These are phyloP conservation scores for Candida krabiensis DNA, from an alignment of 805 yeast species.

Conservation along the genomic window DNA sequence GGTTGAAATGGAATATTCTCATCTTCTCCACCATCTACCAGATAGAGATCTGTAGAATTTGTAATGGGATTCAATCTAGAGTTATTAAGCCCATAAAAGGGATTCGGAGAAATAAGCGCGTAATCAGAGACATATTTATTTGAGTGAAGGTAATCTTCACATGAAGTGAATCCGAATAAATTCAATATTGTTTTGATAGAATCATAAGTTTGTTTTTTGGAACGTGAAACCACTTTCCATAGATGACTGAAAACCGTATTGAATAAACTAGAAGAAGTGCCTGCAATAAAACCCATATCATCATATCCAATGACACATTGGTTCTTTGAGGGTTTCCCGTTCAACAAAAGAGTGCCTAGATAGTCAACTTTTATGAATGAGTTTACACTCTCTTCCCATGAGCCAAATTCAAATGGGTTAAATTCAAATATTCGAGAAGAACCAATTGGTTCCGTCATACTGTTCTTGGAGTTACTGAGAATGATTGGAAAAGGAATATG, in stretches of 20 bases:
- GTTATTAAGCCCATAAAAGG: constrained; percentile 42
- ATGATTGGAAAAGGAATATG: constrained; percentile 53
- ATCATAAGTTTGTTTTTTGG: constrained; percentile 33
- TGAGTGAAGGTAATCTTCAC: constrained; percentile 34
- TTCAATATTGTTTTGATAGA: constrained; percentile 38
- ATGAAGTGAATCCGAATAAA: constrained; percentile 44
- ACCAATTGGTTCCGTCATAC: constrained; percentile 34
- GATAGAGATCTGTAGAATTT: constrained; percentile 20
- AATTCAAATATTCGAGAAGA: constrained; percentile 55
- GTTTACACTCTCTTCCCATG: constrained; percentile 53
- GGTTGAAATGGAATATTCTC: constrained; percentile 50
- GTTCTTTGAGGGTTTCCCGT: constrained; percentile 40
- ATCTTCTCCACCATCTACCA: constrained; percentile 49
- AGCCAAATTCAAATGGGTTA: constrained; percentile 67
- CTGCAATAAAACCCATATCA: constrained; percentile 58
- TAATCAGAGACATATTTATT: constrained; percentile 46
- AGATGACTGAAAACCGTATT: constrained; percentile 52
- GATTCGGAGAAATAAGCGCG: constrained; percentile 63
- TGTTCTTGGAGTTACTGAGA: constrained; percentile 37
- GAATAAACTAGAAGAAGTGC: constrained; percentile 64
- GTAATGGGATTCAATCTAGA: constrained; percentile 16
- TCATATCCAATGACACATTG: constrained; percentile 55
- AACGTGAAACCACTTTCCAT: constrained; percentile 38
- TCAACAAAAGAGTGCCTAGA: constrained; percentile 48
- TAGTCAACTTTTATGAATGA: constrained; percentile 52